These are phyloP conservation scores for Debaryomyces prosopidis DNA, from an alignment of 805 yeast genomes.

Conservation along the genomic window DNA sequence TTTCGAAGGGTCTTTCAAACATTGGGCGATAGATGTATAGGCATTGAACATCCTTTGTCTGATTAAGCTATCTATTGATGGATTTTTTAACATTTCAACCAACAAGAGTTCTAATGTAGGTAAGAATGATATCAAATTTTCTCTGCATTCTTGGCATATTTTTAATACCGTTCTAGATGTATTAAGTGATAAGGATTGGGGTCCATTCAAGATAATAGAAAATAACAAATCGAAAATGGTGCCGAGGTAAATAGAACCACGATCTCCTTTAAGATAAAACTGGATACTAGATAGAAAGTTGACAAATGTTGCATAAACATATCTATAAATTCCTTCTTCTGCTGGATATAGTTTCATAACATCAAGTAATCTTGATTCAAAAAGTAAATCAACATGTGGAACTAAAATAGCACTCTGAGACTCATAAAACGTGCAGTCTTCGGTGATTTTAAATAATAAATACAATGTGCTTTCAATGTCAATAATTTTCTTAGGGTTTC, in stretches of 20 bases:
- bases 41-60: conserved; percentile 64
- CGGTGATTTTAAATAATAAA: conserved; percentile 56
- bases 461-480: conserved; percentile 65
- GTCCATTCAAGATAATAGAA: conserved; percentile 29
- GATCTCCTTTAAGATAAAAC: conserved; percentile 52
- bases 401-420: conserved; percentile 27
- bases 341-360: conserved; percentile 12
- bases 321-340: conserved; percentile 6
- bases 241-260: conserved; percentile 48
- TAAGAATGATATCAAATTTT: conserved; percentile 39
- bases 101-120: conserved; percentile 51
- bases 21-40: conserved; percentile 61
- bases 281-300: conserved; percentile 59
- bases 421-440: conserved; percentile 47
- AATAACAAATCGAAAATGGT: conserved; percentile 58
- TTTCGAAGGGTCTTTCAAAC: conserved; percentile 45
- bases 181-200: conserved; percentile 32
- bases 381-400: conserved; percentile 25
- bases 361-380: conserved; percentile 22
- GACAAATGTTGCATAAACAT: conserved; percentile 46
- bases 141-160: conserved; percentile 56
- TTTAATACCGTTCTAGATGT: conserved; percentile 55
- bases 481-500: conserved; percentile 18
- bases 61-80: conserved; percentile 42
- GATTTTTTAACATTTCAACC: conserved; percentile 45